These are phyloP conservation scores for Saitozyma podzolica DNA, from an alignment of 768 basidiomycete genomes.

Conservation along the genomic window DNA sequence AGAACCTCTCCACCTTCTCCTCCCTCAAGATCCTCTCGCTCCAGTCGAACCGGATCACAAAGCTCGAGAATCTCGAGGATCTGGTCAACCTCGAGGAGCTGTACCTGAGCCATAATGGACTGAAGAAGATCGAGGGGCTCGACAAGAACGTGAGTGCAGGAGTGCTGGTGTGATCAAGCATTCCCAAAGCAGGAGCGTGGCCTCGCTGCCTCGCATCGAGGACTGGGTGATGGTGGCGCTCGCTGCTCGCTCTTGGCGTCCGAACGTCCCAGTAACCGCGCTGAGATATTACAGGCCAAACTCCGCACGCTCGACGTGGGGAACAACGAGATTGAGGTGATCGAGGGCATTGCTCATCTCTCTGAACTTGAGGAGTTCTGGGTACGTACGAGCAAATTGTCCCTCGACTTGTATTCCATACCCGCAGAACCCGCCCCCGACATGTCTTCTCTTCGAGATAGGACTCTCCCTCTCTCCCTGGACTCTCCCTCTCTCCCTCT, in stretches of 20 bases:
- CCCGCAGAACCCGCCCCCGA: no score
- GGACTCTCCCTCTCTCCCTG: no score
- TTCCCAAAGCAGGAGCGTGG: no score
- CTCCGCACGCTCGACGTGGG: slow-evolving; percentile 85
- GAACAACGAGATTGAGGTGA: slow-evolving; percentile 72
- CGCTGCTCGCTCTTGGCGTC: no score
- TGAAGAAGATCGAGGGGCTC: slow-evolving; percentile 78
- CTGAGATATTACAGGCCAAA: slow-evolving; percentile 56
- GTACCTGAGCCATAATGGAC: slow-evolving; percentile 91
- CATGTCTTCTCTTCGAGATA: no score
- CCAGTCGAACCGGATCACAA: slow-evolving; percentile 83
- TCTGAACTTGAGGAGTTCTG: slow-evolving; percentile 83
- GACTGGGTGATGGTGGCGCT: neutral
- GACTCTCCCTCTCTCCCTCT: no score
- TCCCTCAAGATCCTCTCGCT: slow-evolving; percentile 82
- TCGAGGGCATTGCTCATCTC: slow-evolving; percentile 82
- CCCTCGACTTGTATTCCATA: no score
- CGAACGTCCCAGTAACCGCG: neutral
- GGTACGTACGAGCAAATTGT: slow-evolving; percentile 58
- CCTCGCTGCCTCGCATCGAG: neutral
- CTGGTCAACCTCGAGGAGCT: slow-evolving; percentile 78
- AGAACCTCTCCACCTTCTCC: slow-evolving; percentile 72
- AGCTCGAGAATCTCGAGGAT: slow-evolving; percentile 75
- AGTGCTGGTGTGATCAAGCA: slow-evolving; percentile 31
- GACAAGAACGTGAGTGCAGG: slow-evolving; percentile 68